Conservation (phyloP, 306 rosid genomes). For the Vicia sativa region DNA sequence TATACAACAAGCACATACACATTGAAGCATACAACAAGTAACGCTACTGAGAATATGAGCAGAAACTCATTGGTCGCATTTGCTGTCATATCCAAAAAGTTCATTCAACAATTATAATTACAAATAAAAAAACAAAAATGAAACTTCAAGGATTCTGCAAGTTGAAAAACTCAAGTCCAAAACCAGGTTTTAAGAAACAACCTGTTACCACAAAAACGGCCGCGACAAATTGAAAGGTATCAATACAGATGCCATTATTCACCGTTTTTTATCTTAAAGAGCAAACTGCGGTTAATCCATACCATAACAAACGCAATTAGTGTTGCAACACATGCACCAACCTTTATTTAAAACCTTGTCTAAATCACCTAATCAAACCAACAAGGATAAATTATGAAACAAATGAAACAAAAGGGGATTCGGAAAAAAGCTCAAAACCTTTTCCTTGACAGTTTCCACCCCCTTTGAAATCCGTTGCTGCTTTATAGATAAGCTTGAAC, state of each 20-base stretch:
- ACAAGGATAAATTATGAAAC: not conserved
- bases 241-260: too few species aligned
- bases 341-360: not conserved
- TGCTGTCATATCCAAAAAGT: not conserved
- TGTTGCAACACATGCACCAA: not conserved
- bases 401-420: not conserved
- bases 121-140: not conserved
- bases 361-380: too few species aligned
- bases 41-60: not conserved
- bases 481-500: constrained; percentile 56
- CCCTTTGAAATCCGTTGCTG: constrained; percentile 58
- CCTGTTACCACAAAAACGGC: too few species aligned
- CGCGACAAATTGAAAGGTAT: too few species aligned
- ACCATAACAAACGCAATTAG: not conserved
- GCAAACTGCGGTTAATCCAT: too few species aligned
- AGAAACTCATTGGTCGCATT: constrained; percentile 10
- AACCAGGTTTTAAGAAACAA: too few species aligned
- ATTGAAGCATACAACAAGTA: constrained; percentile 4
- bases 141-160: constrained; percentile 10
- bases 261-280: too few species aligned
- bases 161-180: constrained; percentile 9
- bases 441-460: constrained; percentile 72
- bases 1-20: not conserved
- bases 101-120: too few species aligned
- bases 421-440: constrained; percentile 52